Evolutionary conservation across 2,329 filamentous ascomycete genomes (phyloP).

Genomic region (Scedosporium boydii): DNA sequence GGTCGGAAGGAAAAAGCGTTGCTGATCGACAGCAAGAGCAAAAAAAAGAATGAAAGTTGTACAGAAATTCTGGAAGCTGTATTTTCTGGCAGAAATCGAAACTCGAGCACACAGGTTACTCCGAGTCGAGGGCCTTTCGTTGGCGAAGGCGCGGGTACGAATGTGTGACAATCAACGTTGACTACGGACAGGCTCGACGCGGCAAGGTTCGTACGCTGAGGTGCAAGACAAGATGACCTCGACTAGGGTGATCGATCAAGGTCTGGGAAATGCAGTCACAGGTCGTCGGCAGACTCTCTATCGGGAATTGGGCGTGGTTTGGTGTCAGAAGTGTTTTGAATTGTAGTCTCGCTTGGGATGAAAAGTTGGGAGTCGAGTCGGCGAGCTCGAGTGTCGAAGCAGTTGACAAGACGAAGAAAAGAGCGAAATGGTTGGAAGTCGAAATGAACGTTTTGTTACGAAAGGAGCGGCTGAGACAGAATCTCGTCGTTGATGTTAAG

Average conservation of each 20-base stretch:
- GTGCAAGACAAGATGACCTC: neutral
- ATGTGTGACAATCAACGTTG: neutral
- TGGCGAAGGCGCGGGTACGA: neutral
- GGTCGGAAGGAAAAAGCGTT: neutral
- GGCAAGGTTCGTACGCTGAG: neutral
- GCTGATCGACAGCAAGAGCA: slow-evolving; percentile 1
- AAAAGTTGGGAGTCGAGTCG: neutral
- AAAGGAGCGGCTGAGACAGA: neutral
- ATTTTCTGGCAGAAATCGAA: neutral
- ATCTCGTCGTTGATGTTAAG: neutral
- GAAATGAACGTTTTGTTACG: neutral
- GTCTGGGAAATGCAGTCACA: neutral
- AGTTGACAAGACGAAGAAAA: neutral
- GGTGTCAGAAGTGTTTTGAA: slow-evolving; percentile 1
- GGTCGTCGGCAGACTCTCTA: neutral
- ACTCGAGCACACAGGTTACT: neutral
- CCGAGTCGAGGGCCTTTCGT: neutral
- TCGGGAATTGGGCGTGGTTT: neutral
- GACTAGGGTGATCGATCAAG: neutral
- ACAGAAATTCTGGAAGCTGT: neutral
- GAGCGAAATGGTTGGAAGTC: neutral
- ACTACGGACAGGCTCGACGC: neutral
- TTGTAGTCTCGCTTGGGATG: neutral
- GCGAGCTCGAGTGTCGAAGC: neutral
- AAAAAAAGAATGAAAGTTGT: neutral